Base-by-base conservation (phyloP, 2,329 filamentous ascomycete species). In the Plectosphaerella sp. region DNA sequence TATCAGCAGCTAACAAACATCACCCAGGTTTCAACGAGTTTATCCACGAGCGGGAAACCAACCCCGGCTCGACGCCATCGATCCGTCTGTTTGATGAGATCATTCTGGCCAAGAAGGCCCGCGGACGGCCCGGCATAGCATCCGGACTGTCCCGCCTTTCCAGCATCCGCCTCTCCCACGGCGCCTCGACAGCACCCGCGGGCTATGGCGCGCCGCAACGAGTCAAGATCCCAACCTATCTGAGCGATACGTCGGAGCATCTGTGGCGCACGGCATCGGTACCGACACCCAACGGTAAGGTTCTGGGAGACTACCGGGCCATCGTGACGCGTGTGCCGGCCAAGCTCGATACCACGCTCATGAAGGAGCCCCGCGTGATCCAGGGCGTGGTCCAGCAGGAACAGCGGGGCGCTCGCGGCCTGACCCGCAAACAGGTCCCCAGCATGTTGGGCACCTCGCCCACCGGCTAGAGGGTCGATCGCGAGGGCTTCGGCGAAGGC, bases 311-410 rank as follows among this genome's bases (percentile, higher is more conserved):
- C 58, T 87, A 87, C 68, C 76, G 78, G 53, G 70, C 76, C 33
- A 75, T 84, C 14, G 74, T 83, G 50, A 83, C 83, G 12, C 73
- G 84, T 59, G 84, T 89, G 37, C 94, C 94, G 5, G 84, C 89
- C 8, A 92, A 89, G 63, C 79, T 99, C 10, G 94, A 99, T 62
- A 81, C 87, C 4, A 82, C 84, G 14, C 75, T 97, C 46, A 96
- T 97, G 91, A 90, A 91, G 67, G 92, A 97, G 70, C 92, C 92
- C 28, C 82, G 92, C 53, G 85, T 89, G 56, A 93, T 96, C 39
- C 91, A 96, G 67, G 92, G 92, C 36, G 85, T 91, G n/a, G 91
- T 91, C 22, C 73, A 82, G 35, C 76, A 79, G 16, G 79, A 82
- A 53, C 74, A 76, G 52, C 73, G 74, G n/a, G 68, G 76, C 33